A percentile compares a stretch with the other conserved stretches of the same genome.
Conservation (phyloP, 2,329 filamentous ascomycete species). For the Hypocrella siamensis region DNA sequence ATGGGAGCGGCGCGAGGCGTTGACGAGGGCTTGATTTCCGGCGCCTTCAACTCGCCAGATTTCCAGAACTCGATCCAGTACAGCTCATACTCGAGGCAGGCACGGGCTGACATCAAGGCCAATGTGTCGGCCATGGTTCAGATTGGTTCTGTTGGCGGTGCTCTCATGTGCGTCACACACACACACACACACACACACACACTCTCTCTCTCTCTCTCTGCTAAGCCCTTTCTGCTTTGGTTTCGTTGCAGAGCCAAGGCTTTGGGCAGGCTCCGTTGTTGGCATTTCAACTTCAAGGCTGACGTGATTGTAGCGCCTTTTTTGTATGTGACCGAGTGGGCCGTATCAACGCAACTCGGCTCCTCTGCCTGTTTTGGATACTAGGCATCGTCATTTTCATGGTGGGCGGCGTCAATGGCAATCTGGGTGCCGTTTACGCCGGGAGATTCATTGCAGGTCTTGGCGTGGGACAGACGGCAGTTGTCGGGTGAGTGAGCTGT, state of each 20-base stretch:
- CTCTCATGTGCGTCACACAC: constrained; percentile 31
- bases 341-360: constrained; percentile 45
- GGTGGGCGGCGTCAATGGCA: constrained; percentile 32
- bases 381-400: constrained; percentile 43
- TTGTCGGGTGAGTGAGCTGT: constrained; percentile 32
- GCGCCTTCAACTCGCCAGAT: constrained; percentile 50
- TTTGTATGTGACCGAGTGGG: constrained; percentile 43
- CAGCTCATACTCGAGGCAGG: constrained; percentile 30
- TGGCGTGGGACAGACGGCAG: constrained; percentile 50
- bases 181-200: neutral
- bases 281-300: no score
- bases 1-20: constrained; percentile 64
- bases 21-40: constrained; percentile 67
- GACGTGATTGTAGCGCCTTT: constrained; percentile 32
- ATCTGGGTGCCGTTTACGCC: constrained; percentile 41
- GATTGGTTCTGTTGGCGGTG: constrained; percentile 58
- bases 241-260: no score
- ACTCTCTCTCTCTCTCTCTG: no score
- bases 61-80: constrained; percentile 47
- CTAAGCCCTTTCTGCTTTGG: no score
- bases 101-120: constrained; percentile 52
- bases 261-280: no score
- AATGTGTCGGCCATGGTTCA: constrained; percentile 76
- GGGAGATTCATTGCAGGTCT: constrained; percentile 51
- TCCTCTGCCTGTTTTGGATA: constrained; percentile 41